phyloP scores from a whole-genome alignment of 805 yeast genomes.

The Saturnispora bothae region DNA sequence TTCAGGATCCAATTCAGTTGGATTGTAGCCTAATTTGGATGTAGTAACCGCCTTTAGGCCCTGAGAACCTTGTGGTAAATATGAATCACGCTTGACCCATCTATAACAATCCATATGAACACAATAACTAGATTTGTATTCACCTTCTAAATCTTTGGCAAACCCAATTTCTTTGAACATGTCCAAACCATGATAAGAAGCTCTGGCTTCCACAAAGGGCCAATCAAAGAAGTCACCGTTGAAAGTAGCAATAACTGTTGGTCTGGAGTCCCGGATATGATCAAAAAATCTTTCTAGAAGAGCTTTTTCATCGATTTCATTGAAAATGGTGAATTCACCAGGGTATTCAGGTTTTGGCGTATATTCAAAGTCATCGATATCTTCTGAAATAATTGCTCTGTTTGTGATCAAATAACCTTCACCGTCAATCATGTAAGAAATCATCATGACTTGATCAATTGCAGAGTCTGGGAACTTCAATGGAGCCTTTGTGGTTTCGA shows the following conservation, averaged over 20 bases:
- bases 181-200: conserved; percentile 71
- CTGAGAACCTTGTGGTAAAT: conserved; percentile 96
- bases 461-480: conserved; percentile 89
- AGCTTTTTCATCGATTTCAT: conserved; percentile 77
- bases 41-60: conserved; percentile 97
- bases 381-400: conserved; percentile 86
- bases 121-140: conserved; percentile 85
- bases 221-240: conserved; percentile 99
- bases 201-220: conserved; percentile 93
- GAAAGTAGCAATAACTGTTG: conserved; percentile 96
- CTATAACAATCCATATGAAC: conserved; percentile 95
- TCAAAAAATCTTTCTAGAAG: conserved; percentile 72
- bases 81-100: conserved; percentile 98
- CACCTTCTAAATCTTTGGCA: conserved; percentile 79
- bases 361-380: conserved; percentile 93
- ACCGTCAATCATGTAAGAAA: conserved; percentile 98
- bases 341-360: conserved; percentile 96
- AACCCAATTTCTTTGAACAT: conserved; percentile 94
- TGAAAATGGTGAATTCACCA: conserved; percentile 81
- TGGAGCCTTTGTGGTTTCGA: conserved; percentile 95
- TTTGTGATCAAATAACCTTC: conserved; percentile 91
- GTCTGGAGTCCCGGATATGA: conserved; percentile 77
- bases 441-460: conserved; percentile 95
- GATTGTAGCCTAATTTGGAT: conserved; percentile 90
- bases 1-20: conserved; percentile 94